Evolutionary conservation across 768 basidiomycete genomes (phyloP).

Genomic region (Leccinellum albellum): DNA sequence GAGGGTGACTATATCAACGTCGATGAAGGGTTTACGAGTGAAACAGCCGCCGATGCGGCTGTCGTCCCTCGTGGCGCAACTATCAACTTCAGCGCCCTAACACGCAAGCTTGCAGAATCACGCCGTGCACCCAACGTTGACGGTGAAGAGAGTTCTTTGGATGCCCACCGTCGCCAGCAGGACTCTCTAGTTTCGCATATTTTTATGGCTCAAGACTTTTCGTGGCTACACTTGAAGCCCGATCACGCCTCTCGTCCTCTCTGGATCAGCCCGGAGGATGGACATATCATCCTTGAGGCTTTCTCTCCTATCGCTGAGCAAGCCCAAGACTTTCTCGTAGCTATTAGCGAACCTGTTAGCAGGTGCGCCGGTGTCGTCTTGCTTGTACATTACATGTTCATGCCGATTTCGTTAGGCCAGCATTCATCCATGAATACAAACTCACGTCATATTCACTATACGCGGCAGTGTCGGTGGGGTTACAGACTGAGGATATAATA

Average conservation of each 20-base stretch:
- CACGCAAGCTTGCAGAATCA: slow-evolving; percentile 70
- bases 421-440: slow-evolving; percentile 99
- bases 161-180: slow-evolving; percentile 68
- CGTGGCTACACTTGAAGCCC: slow-evolving; percentile 79
- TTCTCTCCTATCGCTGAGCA: slow-evolving; percentile 98
- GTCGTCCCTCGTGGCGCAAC: slow-evolving; percentile 68
- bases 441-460: slow-evolving; percentile 97
- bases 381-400: slow-evolving; percentile 29
- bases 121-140: slow-evolving; percentile 40
- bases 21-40: slow-evolving; percentile 48
- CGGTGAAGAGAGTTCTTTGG: slow-evolving; percentile 50
- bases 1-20: slow-evolving; percentile 58
- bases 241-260: slow-evolving; percentile 92
- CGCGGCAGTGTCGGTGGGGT: slow-evolving; percentile 96
- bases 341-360: slow-evolving; percentile 98
- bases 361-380: slow-evolving; percentile 55
- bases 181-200: slow-evolving; percentile 76
- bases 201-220: slow-evolving; percentile 83
- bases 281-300: slow-evolving; percentile 93
- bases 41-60: slow-evolving; percentile 31
- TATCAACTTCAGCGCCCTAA: slow-evolving; percentile 85
- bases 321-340: slow-evolving; percentile 97
- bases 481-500: slow-evolving; percentile 98
- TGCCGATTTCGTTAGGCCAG: slow-evolving; percentile 56
- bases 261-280: slow-evolving; percentile 93